Evolutionary conservation across 176 grass and related monocot species (phyloP).

Genomic region (Zea mays): Zm-B73-REFERENCE-NAM-5.0 NC_050101.1:28429001-28429500

Average conservation of each 20-base stretch:
- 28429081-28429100: too few species aligned
- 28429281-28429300: not conserved
- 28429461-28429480: not conserved
- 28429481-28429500: not conserved
- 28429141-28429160: too few species aligned
- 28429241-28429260: not conserved
- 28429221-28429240: too few species aligned
- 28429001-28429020: too few species aligned
- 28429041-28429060: too few species aligned
- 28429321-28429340: constrained; percentile 65
- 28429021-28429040: too few species aligned
- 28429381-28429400: constrained; percentile 92
- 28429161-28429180: too few species aligned
- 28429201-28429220: too few species aligned
- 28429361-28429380: constrained; percentile 68
- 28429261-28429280: not conserved
- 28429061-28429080: too few species aligned
- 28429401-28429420: constrained; percentile 61
- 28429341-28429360: constrained; percentile 62
- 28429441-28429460: not conserved
- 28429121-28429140: too few species aligned
- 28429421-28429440: not conserved
- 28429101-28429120: too few species aligned
- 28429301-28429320: constrained; percentile 35
- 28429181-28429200: too few species aligned